phyloP scores from a whole-genome alignment of 306 rosid genomes.

The Sicyos baderoa region DNA sequence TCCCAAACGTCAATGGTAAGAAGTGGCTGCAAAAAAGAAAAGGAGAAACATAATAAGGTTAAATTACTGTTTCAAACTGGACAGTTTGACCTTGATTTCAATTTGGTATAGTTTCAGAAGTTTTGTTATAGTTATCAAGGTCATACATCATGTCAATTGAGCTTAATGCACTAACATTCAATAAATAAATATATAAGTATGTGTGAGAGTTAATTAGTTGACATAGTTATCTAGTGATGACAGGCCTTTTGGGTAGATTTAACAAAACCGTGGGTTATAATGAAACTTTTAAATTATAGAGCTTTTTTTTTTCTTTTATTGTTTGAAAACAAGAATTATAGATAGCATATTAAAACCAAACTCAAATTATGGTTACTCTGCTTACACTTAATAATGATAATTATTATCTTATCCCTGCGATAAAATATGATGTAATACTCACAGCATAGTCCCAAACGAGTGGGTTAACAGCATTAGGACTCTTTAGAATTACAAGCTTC shows the following conservation, averaged over 20 bases:
- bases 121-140: neutral
- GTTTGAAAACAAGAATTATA: too few species aligned
- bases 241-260: neutral
- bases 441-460: slow-evolving; percentile 68
- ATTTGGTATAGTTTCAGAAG: neutral
- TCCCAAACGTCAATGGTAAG: slow-evolving; percentile 93
- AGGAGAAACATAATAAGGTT: neutral
- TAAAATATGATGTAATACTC: slow-evolving; percentile 24
- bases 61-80: neutral
- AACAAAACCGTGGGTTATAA: neutral
- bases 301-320: too few species aligned
- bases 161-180: neutral
- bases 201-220: too few species aligned
- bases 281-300: neutral
- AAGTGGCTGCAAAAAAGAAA: slow-evolving; percentile 51
- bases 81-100: neutral
- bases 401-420: neutral
- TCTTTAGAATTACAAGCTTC: slow-evolving; percentile 67
- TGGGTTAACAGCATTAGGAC: slow-evolving; percentile 83
- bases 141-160: too few species aligned
- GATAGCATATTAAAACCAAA: neutral
- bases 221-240: neutral
- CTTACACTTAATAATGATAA: neutral
- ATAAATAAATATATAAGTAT: neutral
- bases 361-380: neutral